Base-by-base conservation (phyloP, 2,329 filamentous ascomycete genomes). In the Escovopsis sp. region DNA sequence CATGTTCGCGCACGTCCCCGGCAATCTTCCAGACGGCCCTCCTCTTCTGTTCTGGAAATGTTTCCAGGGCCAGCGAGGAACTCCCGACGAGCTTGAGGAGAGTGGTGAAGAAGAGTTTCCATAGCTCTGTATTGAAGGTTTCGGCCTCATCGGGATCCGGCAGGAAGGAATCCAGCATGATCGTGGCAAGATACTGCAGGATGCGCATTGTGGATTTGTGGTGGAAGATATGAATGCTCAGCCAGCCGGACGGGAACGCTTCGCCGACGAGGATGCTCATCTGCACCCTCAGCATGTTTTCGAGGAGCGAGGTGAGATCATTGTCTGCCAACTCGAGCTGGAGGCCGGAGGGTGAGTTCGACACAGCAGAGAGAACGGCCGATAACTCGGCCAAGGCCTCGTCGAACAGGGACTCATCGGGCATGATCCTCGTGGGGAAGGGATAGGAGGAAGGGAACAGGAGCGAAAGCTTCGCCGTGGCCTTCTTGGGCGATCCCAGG, bases 21-120 rank as follows among this genome's bases (percentile, higher is more conserved):
- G 89, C 91, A 57, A 98, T 95, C 65, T 96, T 98, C 91, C 93
- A 98, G 1, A 96, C 89, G 1, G 91, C 89, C 43, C 91, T 72
- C 38, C 91, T 73, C 65, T 96, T 98, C 63, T 98, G 91, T 59
- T 98, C 93, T 0, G 91, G 87, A 56, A 95, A 96, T 0, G 88
- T 94, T 58, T 98, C 91, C 33, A 98, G 72, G 0, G 91, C 88
- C 18, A 98, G 72, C 0, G 82, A 85, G 33, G 88, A 80, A 54
- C 87, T 95, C 5, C 85, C 85, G 3, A 98, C 85, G 3, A 96
- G 78, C 55, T 85, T 87, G 26, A 98, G 70, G 28, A 98, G 67
- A 0, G 87, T 89, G 15, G 80, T 82, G 57, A 98, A 95, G 65
- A 94, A 95, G 30, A 82, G 70, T 50, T 89, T 88, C 91, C 91